Conservation (phyloP, 176 grass and related monocot species). For the Rhynchospora tenuis region DNA sequence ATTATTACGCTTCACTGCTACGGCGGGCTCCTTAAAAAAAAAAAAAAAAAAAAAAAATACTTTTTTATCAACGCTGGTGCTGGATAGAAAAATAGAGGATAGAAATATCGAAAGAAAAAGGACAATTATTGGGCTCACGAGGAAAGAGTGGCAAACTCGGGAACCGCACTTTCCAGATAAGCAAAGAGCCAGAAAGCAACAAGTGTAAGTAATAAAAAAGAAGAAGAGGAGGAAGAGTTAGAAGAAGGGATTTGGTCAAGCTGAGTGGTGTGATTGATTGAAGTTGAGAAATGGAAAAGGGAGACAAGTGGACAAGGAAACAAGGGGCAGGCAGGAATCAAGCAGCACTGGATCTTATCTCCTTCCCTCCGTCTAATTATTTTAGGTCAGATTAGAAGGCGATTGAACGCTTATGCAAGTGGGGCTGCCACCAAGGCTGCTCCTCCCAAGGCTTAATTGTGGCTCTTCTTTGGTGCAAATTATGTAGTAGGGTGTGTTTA, state of each 20-base stretch:
- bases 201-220: background rate
- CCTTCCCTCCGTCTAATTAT: background rate
- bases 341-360: background rate
- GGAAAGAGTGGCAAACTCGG: conserved; percentile 13
- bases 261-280: background rate
- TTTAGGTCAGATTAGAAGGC: background rate
- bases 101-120: background rate
- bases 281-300: background rate
- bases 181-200: background rate
- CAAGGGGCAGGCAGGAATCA: background rate
- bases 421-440: conserved; percentile 11
- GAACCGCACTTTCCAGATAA: conserved; percentile 24
- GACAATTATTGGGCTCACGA: conserved; percentile 15
- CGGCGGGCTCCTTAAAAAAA: no score
- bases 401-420: conserved; percentile 5
- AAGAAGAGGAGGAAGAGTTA: background rate
- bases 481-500: background rate
- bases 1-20: no score
- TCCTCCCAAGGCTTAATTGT: background rate
- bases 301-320: conserved; percentile 23
- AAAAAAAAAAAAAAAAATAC: background rate
- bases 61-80: no score
- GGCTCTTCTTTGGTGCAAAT: background rate
- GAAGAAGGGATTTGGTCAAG: background rate
- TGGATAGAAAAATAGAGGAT: background rate